Base-by-base conservation (phyloP, 192 early-diverging fungal species). In the Backusella mclennaniae region DNA sequence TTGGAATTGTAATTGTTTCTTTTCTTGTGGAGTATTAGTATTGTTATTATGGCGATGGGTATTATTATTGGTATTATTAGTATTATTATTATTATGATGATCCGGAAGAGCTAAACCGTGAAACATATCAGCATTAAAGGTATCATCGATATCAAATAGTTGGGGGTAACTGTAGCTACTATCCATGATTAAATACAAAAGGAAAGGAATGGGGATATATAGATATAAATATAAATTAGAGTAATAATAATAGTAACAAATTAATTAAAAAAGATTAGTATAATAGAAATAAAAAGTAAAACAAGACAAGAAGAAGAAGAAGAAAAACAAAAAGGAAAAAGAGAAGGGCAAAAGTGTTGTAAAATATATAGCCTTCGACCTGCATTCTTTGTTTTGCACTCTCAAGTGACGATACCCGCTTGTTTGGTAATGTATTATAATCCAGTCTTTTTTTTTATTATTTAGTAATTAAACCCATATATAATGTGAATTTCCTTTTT, bases 141-240 rank as follows among this genome's bases (percentile, higher is more conserved):
- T 17, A 33, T 71, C 56, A 63, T 63, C 70, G 26, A 74, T 74
- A 74, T 66, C 73, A 74, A 74, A 74, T 8, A 74, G 41, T 5
- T 74, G 73, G 39, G 73, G 35, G 36, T 74, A 74, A 29, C 35
- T 66, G 23, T 66, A 74, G 36, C 21, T 38, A 21, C 53, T 66
- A 66, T 74, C 73, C 73, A 74, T 74, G 38, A 21, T 72, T 15
- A 35, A 15, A 39, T 71, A 31, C 23, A 26, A 63, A 74, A 56
- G 23, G 73, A 66, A 74, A 74, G 56, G 73, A 11, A 74, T 66
- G 66, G 73, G 73, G 35, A 33, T 39, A 36, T 36, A 72, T 46
- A 72, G 11, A 33, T 23, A 26, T 73, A 46, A 44, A 59, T 56
- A 59, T 59, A 59, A 21, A 53, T 53, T 21, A 53, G 17, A 53